phyloP scores from a whole-genome alignment of 345 rosid species.

The Noccaea caerulescens region DNA sequence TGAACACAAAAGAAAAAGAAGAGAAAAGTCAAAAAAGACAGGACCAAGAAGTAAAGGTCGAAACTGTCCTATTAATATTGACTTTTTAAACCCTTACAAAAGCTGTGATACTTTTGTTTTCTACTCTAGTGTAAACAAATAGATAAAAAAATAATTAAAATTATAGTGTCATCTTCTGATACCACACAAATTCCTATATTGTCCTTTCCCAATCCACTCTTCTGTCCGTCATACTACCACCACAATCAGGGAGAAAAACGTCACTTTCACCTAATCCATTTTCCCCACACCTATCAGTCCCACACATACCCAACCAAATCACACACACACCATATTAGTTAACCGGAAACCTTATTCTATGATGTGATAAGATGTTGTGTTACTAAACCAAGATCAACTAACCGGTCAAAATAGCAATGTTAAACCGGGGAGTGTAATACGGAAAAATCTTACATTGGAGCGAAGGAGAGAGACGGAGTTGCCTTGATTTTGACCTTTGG shows the following conservation, averaged over 20 bases:
- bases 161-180: conserved; percentile 24
- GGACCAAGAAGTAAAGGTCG: conserved; percentile 45
- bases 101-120: conserved; percentile 42
- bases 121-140: conserved; percentile 15
- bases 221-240: conserved; percentile 39
- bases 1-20: not conserved
- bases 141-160: not conserved
- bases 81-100: conserved; percentile 50
- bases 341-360: not conserved
- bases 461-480: conserved; percentile 68
- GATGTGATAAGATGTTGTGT: not conserved
- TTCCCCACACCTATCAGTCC: conserved; percentile 9
- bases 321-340: not conserved
- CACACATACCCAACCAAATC: conserved; percentile 34
- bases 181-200: conserved; percentile 48
- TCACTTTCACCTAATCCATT: conserved; percentile 39
- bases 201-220: conserved; percentile 47
- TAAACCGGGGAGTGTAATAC: not conserved
- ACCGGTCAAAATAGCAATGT: not conserved
- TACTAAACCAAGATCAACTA: not conserved
- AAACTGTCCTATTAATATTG: conserved; percentile 58
- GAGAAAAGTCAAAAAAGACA: conserved; percentile 45
- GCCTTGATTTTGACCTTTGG: conserved; percentile 69
- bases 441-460: conserved; percentile 48
- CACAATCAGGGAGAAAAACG: conserved; percentile 43